Evolutionary conservation across 352 stramenopile genomes (phyloP).

Genomic region (Phytopythium oedochilum): DNA sequence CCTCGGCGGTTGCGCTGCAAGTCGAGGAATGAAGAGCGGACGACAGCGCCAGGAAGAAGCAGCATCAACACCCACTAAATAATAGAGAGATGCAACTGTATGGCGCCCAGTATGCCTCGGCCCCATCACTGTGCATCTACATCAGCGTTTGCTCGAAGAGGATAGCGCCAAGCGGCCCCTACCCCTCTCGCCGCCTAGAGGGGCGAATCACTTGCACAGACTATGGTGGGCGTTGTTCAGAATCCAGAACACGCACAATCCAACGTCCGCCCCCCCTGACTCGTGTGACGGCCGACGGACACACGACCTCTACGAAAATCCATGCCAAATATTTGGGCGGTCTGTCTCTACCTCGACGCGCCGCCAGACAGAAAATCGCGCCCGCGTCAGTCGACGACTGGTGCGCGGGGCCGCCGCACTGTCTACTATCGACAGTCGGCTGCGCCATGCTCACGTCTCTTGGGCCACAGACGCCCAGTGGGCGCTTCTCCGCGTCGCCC

Average conservation of each 20-base stretch:
- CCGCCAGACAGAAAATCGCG: neutral
- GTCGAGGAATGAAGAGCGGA: neutral
- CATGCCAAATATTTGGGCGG: conserved; percentile 1
- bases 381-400: neutral
- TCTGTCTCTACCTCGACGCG: neutral
- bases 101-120: neutral
- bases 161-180: neutral
- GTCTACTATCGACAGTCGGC: no score
- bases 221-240: neutral
- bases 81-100: neutral
- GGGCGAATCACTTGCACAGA: neutral
- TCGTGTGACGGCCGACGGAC: no score
- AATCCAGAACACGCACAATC: neutral
- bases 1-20: neutral
- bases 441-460: no score
- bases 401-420: neutral
- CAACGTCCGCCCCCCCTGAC: no score
- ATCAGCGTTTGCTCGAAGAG: neutral
- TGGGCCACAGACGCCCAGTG: no score
- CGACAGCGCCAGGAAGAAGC: neutral
- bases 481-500: no score
- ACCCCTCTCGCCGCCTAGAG: neutral
- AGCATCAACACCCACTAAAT: conserved; percentile 2
- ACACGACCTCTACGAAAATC: conserved; percentile 3
- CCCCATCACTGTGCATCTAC: neutral